phyloP scores from a whole-genome alignment of 805 yeast species.

The Myxozyma sirexii region DNA sequence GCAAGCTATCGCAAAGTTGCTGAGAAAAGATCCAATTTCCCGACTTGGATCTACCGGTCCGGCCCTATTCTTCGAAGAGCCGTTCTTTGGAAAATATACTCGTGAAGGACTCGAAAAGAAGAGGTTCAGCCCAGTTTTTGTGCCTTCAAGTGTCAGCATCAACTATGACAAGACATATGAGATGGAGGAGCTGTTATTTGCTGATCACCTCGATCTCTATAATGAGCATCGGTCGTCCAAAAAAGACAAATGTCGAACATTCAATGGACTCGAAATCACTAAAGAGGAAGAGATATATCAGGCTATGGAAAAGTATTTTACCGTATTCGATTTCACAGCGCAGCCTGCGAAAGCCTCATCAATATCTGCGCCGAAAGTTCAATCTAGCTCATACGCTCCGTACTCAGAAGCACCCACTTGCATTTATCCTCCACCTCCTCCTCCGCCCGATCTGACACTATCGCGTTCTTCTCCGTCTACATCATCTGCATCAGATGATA shows the following conservation, averaged over 20 bases:
- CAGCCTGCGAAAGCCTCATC: background rate
- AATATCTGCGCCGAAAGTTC: background rate
- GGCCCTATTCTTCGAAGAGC: constrained; percentile 73
- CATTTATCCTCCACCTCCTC: background rate
- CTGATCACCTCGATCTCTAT: constrained; percentile 4
- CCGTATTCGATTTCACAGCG: constrained; percentile 11
- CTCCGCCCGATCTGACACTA: background rate
- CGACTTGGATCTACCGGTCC: constrained; percentile 79
- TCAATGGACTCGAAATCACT: background rate
- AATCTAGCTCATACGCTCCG: background rate
- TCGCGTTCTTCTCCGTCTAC: background rate
- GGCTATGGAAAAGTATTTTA: constrained; percentile 11
- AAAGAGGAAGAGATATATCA: constrained; percentile 8
- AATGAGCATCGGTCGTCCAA: background rate
- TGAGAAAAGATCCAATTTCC: constrained; percentile 61
- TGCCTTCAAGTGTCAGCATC: constrained; percentile 13
- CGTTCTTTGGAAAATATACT: constrained; percentile 61
- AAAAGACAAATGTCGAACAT: background rate
- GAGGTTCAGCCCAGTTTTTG: constrained; percentile 20
- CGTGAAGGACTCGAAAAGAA: constrained; percentile 20
- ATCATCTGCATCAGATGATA: background rate
- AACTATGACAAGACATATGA: constrained; percentile 25
- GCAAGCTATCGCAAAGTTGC: constrained; percentile 65
- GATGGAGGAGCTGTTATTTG: constrained; percentile 29
- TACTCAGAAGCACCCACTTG: background rate